Evolutionary conservation across 1,139 yeast species (phyloP).

Genomic region (Suhomyces anneliseae): DNA sequence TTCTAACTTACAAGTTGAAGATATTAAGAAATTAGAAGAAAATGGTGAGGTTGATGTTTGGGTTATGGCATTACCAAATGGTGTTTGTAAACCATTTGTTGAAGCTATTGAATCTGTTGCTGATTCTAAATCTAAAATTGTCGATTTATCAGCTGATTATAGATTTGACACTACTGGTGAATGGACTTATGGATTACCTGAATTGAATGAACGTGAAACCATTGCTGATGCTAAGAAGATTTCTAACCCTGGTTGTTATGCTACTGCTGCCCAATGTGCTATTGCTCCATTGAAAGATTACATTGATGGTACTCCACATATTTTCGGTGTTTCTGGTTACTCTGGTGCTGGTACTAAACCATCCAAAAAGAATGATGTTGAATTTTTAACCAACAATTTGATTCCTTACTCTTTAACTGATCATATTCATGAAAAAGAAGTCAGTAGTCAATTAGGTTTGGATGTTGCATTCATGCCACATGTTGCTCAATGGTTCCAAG

Average conservation of each 20-base stretch:
- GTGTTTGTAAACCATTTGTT: constrained; percentile 96
- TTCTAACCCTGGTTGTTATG: constrained; percentile 98
- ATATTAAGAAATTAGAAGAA: constrained; percentile 74
- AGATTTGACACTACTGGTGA: constrained; percentile 84
- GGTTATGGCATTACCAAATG: constrained; percentile 99
- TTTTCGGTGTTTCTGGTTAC: constrained; percentile 96
- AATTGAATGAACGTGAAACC: constrained; percentile 60
- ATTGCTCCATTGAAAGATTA: constrained; percentile 77
- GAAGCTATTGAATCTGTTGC: constrained; percentile 78
- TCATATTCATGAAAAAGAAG: constrained; percentile 94
- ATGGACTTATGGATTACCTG: constrained; percentile 95
- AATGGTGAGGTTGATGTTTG: constrained; percentile 84
- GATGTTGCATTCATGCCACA: constrained; percentile 93
- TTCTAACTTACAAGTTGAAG: constrained; percentile 85
- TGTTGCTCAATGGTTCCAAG: constrained; percentile 99
- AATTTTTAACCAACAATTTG: constrained; percentile 72
- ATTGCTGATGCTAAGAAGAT: constrained; percentile 80
- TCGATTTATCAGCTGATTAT: constrained; percentile 94
- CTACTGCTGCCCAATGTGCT: constrained; percentile 95
- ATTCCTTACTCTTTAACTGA: constrained; percentile 96
- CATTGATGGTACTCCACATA: constrained; percentile 68
- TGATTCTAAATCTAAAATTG: constrained; percentile 66
- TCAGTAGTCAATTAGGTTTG: constrained; percentile 73
- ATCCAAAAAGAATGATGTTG: constrained; percentile 87
- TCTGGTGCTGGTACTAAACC: constrained; percentile 99